Conservation (phyloP, 2,329 filamentous ascomycete genomes). For the Aphanocladium album region DNA sequence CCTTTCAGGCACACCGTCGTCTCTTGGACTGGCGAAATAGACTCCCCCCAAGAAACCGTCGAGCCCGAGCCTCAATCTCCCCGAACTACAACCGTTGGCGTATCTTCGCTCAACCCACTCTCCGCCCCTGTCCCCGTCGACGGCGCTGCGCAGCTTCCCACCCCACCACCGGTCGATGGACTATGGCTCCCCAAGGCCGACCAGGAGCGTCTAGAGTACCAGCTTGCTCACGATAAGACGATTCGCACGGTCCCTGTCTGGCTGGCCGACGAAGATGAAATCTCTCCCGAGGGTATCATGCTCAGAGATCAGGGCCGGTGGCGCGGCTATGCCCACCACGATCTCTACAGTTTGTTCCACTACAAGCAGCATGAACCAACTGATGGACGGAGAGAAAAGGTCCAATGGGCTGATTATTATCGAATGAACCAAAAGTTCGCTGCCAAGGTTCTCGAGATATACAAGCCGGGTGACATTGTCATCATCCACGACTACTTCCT, state of each 20-base stretch:
- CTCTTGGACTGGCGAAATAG: constrained; percentile 90
- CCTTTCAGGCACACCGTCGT: constrained; percentile 91
- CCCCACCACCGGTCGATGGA: constrained; percentile 60
- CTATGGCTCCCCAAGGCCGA: constrained; percentile 67
- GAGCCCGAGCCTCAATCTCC: constrained; percentile 43
- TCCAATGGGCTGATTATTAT: constrained; percentile 89
- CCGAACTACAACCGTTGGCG: constrained; percentile 41
- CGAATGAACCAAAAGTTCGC: constrained; percentile 91
- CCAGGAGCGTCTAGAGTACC: constrained; percentile 66
- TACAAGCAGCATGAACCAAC: constrained; percentile 93
- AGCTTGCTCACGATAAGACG: constrained; percentile 66
- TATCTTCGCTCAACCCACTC: constrained; percentile 62
- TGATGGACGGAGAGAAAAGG: constrained; percentile 74
- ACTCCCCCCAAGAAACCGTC: constrained; percentile 42
- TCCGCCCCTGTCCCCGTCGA: constrained; percentile 77
- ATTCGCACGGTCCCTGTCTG: constrained; percentile 84
- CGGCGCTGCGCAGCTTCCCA: constrained; percentile 47
- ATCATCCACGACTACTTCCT: constrained; percentile 94
- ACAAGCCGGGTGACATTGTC: constrained; percentile 88
- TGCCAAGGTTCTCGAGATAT: constrained; percentile 79
- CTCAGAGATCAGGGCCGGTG: constrained; percentile 81
- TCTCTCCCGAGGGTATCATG: constrained; percentile 59
- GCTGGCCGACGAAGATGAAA: constrained; percentile 73
- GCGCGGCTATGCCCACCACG: constrained; percentile 85
- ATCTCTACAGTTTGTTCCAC: constrained; percentile 89